Evolutionary conservation across 192 early-diverging fungal genomes (phyloP).

Genomic region (Mortierella alpina): DNA sequence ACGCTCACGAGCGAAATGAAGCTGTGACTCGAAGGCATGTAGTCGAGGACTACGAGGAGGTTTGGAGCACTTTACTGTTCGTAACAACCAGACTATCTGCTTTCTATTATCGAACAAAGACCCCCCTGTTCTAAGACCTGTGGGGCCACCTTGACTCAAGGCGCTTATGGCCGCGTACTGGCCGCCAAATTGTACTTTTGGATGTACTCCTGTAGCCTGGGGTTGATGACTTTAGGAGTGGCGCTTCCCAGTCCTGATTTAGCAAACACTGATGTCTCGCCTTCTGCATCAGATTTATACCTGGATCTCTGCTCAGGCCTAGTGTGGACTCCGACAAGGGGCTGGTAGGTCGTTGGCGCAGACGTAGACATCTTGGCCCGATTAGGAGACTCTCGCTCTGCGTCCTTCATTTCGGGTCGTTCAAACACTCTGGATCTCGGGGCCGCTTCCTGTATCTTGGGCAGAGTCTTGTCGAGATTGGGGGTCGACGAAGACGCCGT

Average conservation of each 20-base stretch:
- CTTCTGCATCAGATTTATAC: background rate
- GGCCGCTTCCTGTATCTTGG: slow-evolving; percentile 32
- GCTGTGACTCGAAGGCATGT: no score
- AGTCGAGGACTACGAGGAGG: no score
- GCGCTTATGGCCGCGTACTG: slow-evolving; percentile 7
- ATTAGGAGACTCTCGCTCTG: background rate
- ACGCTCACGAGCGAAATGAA: no score
- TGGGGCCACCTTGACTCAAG: background rate
- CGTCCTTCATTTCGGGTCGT: slow-evolving; percentile 6
- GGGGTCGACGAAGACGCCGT: background rate
- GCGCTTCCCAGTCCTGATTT: background rate
- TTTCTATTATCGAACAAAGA: no score
- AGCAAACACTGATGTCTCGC: background rate
- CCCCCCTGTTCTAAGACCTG: no score
- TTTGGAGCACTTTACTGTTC: no score
- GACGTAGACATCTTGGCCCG: background rate
- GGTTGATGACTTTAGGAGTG: slow-evolving; percentile 28
- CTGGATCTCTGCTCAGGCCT: background rate
- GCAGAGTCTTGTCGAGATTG: slow-evolving; percentile 46
- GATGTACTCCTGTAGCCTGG: slow-evolving; percentile 43
- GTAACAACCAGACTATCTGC: no score
- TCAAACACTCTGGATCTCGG: slow-evolving; percentile 27
- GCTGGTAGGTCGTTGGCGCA: background rate
- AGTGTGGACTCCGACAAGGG: background rate
- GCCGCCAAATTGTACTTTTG: slow-evolving; percentile 46